Evolutionary conservation across 495 filamentous ascomycete genomes (phyloP).

Genomic region (Podospora sp.): DNA sequence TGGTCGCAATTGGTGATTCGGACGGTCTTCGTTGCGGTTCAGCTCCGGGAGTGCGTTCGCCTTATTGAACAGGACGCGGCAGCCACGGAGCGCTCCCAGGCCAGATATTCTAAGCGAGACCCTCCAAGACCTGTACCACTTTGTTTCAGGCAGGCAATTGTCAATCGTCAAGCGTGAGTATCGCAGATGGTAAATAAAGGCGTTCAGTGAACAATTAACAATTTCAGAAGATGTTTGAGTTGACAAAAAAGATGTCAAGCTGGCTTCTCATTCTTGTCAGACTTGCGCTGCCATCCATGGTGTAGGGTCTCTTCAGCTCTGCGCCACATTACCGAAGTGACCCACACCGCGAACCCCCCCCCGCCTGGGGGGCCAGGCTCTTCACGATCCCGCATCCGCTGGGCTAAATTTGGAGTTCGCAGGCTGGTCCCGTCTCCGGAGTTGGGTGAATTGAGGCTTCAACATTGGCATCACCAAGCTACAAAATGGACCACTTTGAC

Average conservation of each 20-base stretch:
- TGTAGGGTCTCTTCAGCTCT: constrained; percentile 1
- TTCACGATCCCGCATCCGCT: too few relatives aligned
- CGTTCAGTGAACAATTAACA: background rate
- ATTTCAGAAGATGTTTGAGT: background rate
- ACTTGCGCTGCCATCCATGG: background rate
- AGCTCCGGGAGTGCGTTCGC: background rate
- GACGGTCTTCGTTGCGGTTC: background rate
- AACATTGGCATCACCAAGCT: too few relatives aligned
- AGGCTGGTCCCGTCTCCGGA: too few relatives aligned
- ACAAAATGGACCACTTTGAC: background rate
- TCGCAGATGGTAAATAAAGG: background rate
- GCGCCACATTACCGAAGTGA: background rate
- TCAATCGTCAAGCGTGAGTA: background rate
- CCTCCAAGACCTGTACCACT: background rate
- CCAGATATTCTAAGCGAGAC: background rate
- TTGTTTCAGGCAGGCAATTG: background rate
- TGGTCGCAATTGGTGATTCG: constrained; percentile 38
- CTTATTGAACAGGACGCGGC: background rate
- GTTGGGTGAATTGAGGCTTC: too few relatives aligned
- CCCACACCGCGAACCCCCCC: too few relatives aligned
- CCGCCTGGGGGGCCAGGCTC: too few relatives aligned
- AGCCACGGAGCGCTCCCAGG: background rate
- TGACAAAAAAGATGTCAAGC: constrained; percentile 1
- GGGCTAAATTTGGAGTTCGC: background rate
- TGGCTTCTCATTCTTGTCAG: constrained; percentile 3